Evolutionary conservation across 441 rosid genomes (phyloP).

Genomic region (Gossypium gossypioides): DNA sequence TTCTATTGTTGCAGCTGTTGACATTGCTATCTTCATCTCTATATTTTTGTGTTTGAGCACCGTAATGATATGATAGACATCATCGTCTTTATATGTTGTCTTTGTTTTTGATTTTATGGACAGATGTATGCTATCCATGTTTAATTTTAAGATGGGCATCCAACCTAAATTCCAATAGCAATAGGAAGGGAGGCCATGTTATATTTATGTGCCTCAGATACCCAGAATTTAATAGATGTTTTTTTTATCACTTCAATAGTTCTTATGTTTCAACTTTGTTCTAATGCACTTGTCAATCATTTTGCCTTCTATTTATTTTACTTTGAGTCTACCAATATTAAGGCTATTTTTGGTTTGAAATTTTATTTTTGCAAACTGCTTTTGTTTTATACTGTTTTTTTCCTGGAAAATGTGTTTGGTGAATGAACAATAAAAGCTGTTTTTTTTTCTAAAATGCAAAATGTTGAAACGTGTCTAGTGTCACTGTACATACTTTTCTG

Average conservation of each 20-base stretch:
- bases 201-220: neutral
- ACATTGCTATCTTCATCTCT: neutral
- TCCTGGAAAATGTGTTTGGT: neutral
- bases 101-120: neutral
- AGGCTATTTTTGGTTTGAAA: neutral
- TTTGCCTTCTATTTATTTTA: neutral
- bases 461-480: neutral
- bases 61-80: neutral
- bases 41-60: neutral
- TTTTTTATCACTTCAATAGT: neutral
- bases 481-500: neutral
- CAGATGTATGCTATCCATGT: neutral
- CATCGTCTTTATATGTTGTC: neutral
- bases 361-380: neutral
- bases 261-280: neutral
- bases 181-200: neutral
- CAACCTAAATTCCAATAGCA: neutral
- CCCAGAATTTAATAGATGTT: neutral
- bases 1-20: constrained; percentile 1
- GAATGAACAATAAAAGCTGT: neutral
- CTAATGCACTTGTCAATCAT: neutral
- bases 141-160: neutral
- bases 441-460: neutral
- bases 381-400: neutral
- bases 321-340: neutral